Evolutionary conservation across 257 asterid genomes (phyloP).

Genomic region (Jaltomata sinuosa): DNA sequence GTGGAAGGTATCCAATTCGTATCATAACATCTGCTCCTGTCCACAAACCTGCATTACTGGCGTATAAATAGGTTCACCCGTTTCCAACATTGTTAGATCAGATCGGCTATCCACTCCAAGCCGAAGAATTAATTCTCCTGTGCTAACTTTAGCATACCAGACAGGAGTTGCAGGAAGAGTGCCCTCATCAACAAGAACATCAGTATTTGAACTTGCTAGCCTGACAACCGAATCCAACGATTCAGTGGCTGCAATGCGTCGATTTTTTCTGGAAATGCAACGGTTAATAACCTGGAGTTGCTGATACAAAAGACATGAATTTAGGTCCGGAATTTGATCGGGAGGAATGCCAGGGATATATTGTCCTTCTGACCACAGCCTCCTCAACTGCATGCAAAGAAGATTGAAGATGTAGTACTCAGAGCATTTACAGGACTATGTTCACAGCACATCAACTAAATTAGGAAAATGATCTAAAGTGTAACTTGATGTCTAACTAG

Average conservation of each 20-base stretch:
- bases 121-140: conserved; percentile 77
- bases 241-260: conserved; percentile 66
- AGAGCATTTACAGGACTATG: not conserved
- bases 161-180: conserved; percentile 24
- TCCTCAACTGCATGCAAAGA: conserved; percentile 56
- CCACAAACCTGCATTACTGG: conserved; percentile 85
- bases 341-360: conserved; percentile 91
- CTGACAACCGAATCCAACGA: conserved; percentile 52
- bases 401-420: conserved; percentile 5
- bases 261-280: conserved; percentile 87
- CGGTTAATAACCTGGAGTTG: conserved; percentile 96
- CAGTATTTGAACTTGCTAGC: conserved; percentile 36
- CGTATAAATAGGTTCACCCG: conserved; percentile 85
- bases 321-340: conserved; percentile 79
- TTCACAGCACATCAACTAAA: not conserved
- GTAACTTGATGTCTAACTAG: not conserved
- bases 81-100: conserved; percentile 80
- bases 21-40: conserved; percentile 7
- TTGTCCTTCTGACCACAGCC: conserved; percentile 90
- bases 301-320: conserved; percentile 85
- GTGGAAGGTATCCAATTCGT: conserved; percentile 3
- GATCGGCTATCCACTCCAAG: conserved; percentile 76
- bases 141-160: conserved; percentile 60
- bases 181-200: conserved; percentile 36
- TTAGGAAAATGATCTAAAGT: not conserved